Base-by-base conservation (phyloP, 1,139 yeast genomes). In the Pichia sp. region DNA sequence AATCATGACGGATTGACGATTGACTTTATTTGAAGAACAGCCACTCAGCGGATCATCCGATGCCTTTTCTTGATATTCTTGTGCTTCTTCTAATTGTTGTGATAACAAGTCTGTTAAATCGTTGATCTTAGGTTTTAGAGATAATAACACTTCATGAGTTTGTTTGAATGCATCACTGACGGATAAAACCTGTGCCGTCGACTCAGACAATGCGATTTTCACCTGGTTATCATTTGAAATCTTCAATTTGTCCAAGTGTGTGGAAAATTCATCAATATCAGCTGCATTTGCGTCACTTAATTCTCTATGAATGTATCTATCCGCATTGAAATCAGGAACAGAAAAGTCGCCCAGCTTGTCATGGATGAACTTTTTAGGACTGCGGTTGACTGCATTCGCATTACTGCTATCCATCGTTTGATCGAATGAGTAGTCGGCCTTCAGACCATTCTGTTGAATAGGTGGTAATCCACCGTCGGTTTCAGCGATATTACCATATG, bases 131-230 rank as follows among this genome's bases (percentile, higher is more conserved):
- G 72, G 70, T 45, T 95, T 76, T 51, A 90, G 69, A 43, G 70
- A 73, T 47, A 83, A 73, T 53, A 90, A 68, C 57, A 85, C 91
- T 4, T 76, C 72, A 50, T 83, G 82, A 0, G 94, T 82, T 18
- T 73, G 73, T 40, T 74, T 72, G 34, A 90, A 69, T 52, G 85
- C 87, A 35, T 74, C 72, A 41, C 90, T 84, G 9, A 89, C 83
- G 41, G 77, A 77, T 45, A 87, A 66, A 44, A 90, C 83, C 51
- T 87, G 82, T 58, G 79, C 79, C 61, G 86, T 90, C 51, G 89
- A 88, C 57, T 79, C 80, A 58, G 84, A 78, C 50, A 89, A 77
- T 50, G 80, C 79, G 27, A 69, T 70, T 60, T 84, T 84, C 50
- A 88, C 80, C 53, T 85, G 89, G 38, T 72, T 70, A n/a, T 77